Evolutionary conservation across 2,329 filamentous ascomycete genomes (phyloP).

Genomic region (Pseudocercospora fijiensis): DNA sequence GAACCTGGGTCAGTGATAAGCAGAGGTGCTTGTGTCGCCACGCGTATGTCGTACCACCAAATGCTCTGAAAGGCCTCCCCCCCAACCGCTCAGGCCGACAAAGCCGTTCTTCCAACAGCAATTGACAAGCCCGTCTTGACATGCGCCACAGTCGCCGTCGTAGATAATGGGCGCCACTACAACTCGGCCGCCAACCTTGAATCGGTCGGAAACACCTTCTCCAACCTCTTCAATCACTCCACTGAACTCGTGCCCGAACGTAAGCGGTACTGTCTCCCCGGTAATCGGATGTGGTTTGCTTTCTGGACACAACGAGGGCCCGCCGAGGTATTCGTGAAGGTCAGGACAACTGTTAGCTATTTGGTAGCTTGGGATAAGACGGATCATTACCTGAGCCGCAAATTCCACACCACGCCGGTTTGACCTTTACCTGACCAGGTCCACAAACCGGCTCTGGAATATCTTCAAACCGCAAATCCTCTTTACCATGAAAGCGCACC

Average conservation of each 20-base stretch:
- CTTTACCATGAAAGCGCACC: conserved; percentile 41
- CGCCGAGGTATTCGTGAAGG: conserved; percentile 39
- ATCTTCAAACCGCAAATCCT: conserved; percentile 39
- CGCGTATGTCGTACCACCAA: conserved; percentile 48
- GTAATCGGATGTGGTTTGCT: conserved; percentile 57
- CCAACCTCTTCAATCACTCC: conserved; percentile 54
- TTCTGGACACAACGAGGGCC: conserved; percentile 44
- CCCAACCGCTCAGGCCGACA: conserved; percentile 54
- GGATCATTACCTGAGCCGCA: conserved; percentile 24
- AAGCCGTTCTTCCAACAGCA: conserved; percentile 58
- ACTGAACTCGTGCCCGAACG: conserved; percentile 56
- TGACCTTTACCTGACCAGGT: conserved; percentile 40
- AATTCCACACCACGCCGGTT: conserved; percentile 41
- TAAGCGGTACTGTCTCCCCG: conserved; percentile 52
- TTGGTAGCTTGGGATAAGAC: background rate
- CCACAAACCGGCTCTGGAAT: conserved; percentile 38
- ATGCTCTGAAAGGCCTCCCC: conserved; percentile 54
- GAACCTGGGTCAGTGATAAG: conserved; percentile 35
- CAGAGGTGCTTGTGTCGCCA: background rate
- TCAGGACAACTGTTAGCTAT: conserved; percentile 27
- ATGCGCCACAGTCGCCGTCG: conserved; percentile 54
- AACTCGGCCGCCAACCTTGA: conserved; percentile 51
- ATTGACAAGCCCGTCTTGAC: conserved; percentile 53
- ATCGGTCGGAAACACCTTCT: conserved; percentile 48
- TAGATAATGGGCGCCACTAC: conserved; percentile 52